Conservation (phyloP, 257 asterid genomes). For the Solanum peruvianum region DNA sequence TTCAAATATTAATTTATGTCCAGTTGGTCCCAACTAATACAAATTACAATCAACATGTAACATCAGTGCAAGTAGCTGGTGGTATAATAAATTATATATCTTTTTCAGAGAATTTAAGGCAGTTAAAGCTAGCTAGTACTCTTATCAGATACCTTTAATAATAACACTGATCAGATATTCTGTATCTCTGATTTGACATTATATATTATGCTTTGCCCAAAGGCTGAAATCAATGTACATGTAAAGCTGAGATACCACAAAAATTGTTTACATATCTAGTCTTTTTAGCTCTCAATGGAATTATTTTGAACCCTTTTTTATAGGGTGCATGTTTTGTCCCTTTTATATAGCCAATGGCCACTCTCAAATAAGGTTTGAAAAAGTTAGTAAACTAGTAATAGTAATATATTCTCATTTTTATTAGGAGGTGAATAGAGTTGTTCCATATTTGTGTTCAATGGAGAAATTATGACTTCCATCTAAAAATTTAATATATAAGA, state of each 20-base stretch:
- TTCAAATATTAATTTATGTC: neutral
- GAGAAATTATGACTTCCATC: neutral
- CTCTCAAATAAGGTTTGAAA: neutral
- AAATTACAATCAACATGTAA: neutral
- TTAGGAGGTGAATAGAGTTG: neutral
- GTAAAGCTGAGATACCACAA: neutral
- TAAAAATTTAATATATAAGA: neutral
- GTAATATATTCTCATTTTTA: neutral
- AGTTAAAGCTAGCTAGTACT: neutral
- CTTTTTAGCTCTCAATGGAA: constrained; percentile 4
- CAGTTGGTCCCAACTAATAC: neutral
- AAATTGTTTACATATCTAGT: neutral
- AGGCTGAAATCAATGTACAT: neutral
- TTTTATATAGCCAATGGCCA: neutral
- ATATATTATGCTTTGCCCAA: neutral
- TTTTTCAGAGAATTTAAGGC: neutral
- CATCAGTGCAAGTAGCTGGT: neutral
- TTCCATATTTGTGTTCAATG: neutral
- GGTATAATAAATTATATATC: neutral
- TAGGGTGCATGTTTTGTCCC: neutral
- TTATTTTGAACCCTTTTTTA: constrained; percentile 15
- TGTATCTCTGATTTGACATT: constrained; percentile 2
- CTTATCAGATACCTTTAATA: neutral
- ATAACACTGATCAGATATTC: neutral
- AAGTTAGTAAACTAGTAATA: neutral